phyloP scores from a whole-genome alignment of 164 flowering plant genomes.

The Tinospora cordifolia region DNA sequence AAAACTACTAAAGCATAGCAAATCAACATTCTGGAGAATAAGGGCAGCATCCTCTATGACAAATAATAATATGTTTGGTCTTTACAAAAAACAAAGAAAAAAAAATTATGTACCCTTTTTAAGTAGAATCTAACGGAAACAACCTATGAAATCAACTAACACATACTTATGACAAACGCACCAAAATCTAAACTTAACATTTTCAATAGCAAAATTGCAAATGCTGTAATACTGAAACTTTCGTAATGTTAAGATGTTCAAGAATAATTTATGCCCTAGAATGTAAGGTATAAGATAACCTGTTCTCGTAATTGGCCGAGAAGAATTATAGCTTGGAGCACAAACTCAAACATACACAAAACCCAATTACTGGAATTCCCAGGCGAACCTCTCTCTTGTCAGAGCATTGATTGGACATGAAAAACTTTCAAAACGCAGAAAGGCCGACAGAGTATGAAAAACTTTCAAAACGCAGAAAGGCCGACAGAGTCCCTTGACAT shows the following conservation, averaged over 20 bases:
- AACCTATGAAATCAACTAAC: not conserved
- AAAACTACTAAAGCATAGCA: not conserved
- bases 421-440: not conserved
- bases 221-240: not conserved
- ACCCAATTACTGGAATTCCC: not conserved
- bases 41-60: not conserved
- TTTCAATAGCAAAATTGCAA: not conserved
- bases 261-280: not conserved
- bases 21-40: not conserved
- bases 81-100: not conserved
- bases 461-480: not conserved
- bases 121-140: not conserved
- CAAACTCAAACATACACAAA: not conserved
- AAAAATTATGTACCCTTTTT: not conserved
- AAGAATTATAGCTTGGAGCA: conserved; percentile 8
- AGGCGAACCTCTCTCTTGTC: not conserved
- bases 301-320: not conserved
- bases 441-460: not conserved
- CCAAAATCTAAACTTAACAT: not conserved
- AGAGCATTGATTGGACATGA: not conserved
- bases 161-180: not conserved
- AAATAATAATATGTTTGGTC: not conserved
- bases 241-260: not conserved
- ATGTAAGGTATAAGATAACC: not conserved
- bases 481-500: not conserved